Conservation (phyloP, 441 rosid genomes). For the Arabidopsis hybrid region DNA sequence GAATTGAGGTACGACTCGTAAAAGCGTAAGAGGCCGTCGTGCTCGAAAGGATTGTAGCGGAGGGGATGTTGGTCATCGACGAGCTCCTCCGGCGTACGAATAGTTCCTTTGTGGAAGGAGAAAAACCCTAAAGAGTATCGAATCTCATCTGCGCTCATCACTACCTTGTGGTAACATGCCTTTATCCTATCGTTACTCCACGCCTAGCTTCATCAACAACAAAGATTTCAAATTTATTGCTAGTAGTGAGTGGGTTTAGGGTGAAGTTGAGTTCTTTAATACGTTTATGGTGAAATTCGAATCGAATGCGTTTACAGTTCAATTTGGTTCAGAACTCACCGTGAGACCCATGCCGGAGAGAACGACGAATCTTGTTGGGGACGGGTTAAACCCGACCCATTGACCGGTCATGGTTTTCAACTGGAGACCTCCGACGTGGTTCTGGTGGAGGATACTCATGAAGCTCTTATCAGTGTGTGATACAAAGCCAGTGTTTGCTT, state of each 20-base stretch:
- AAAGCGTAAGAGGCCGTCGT: constrained; percentile 56
- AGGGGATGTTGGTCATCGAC: constrained; percentile 62
- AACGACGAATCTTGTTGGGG: constrained; percentile 62
- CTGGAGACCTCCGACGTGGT: constrained; percentile 62
- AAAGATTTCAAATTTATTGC: neutral
- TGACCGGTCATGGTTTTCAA: constrained; percentile 53
- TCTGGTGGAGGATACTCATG: constrained; percentile 64
- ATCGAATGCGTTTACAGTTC: neutral
- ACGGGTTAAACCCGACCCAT: constrained; percentile 58
- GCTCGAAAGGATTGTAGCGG: constrained; percentile 63
- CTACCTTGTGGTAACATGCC: constrained; percentile 64
- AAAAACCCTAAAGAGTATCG: constrained; percentile 64
- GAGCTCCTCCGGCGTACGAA: constrained; percentile 59
- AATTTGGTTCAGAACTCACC: constrained; percentile 45
- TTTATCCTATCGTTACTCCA: constrained; percentile 78
- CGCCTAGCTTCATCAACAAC: constrained; percentile 51
- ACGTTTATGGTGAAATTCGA: too few relatives aligned
- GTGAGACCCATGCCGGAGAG: constrained; percentile 66
- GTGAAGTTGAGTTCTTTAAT: too few relatives aligned
- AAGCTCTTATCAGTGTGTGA: constrained; percentile 76
- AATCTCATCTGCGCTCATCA: constrained; percentile 51
- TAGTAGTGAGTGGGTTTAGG: too few relatives aligned
- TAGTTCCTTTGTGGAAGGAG: constrained; percentile 52
- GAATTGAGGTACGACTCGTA: constrained; percentile 37
- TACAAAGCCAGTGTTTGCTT: constrained; percentile 48